Evolutionary conservation across 495 filamentous ascomycete genomes (phyloP).

Genomic region (Coniosporium apollinis): DNA sequence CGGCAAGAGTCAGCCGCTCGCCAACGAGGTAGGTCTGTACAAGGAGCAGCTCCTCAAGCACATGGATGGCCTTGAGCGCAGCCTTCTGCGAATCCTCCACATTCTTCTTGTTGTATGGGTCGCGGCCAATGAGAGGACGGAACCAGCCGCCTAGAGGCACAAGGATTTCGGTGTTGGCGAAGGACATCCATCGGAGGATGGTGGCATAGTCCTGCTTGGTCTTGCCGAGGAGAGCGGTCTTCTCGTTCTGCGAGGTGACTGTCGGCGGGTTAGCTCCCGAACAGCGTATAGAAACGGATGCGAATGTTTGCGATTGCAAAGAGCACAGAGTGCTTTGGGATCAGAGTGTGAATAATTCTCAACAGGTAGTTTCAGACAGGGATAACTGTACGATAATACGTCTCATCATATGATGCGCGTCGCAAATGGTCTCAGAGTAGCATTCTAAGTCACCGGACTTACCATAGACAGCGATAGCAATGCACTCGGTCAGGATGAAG

Average conservation of each 20-base stretch:
- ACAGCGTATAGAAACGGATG: no score
- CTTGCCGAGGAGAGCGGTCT: constrained; percentile 95
- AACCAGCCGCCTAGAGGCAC: constrained; percentile 64
- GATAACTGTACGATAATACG: constrained; percentile 77
- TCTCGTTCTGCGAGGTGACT: constrained; percentile 99
- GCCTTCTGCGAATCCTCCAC: constrained; percentile 61
- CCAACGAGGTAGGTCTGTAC: constrained; percentile 94
- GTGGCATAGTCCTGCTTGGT: constrained; percentile 99
- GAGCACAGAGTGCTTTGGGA: constrained; percentile 7
- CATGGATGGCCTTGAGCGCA: constrained; percentile 45
- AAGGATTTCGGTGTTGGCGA: constrained; percentile 72
- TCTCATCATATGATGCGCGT: constrained; percentile 56
- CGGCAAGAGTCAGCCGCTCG: constrained; percentile 92
- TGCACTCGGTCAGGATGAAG: constrained; percentile 71
- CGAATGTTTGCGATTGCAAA: not conserved
- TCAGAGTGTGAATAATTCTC: constrained; percentile 54
- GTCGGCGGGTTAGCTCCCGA: not conserved
- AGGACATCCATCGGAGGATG: constrained; percentile 94
- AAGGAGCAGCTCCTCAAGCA: constrained; percentile 73
- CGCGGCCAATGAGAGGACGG: constrained; percentile 68
- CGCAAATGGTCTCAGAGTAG: constrained; percentile 4
- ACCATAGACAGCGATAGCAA: constrained; percentile 96
- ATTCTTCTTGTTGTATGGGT: constrained; percentile 93
- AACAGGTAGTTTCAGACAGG: constrained; percentile 93
- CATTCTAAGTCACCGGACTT: constrained; percentile 31